Percentiles rank a stretch among this genome's conserved stretches.
These are phyloP conservation scores for Clausena lansium DNA, from an alignment of 345 rosid species.

Conservation along the genomic window DNA sequence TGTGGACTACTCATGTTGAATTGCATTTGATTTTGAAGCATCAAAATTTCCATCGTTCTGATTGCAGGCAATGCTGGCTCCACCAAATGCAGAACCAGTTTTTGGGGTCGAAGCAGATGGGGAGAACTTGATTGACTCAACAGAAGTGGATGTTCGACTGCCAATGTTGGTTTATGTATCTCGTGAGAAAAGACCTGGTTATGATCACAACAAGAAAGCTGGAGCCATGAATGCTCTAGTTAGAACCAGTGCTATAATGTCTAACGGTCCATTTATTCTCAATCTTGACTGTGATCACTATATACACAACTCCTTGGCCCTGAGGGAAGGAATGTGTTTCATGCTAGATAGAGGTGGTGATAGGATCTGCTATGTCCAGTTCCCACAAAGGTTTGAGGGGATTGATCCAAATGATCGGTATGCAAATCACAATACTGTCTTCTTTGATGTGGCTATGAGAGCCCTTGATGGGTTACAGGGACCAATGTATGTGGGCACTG, in stretches of 20 bases:
- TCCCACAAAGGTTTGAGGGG: slow-evolving; percentile 70
- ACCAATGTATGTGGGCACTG: slow-evolving; percentile 65
- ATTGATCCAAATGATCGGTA: slow-evolving; percentile 63
- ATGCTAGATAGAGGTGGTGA: slow-evolving; percentile 70
- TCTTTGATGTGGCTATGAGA: slow-evolving; percentile 69
- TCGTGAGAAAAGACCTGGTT: slow-evolving; percentile 59
- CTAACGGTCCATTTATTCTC: slow-evolving; percentile 64
- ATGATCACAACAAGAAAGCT: slow-evolving; percentile 73
- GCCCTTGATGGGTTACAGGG: slow-evolving; percentile 67
- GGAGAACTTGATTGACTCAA: slow-evolving; percentile 46
- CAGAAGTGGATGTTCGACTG: slow-evolving; percentile 56
- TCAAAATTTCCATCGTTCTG: not conserved
- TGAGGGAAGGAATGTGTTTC: slow-evolving; percentile 73
- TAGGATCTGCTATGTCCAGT: slow-evolving; percentile 56
- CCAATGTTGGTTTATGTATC: slow-evolving; percentile 67
- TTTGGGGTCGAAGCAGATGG: slow-evolving; percentile 57
- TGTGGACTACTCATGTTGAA: not conserved
- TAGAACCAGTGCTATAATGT: slow-evolving; percentile 65
- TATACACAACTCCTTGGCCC: slow-evolving; percentile 52
- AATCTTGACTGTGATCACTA: slow-evolving; percentile 73
- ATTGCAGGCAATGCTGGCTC: slow-evolving; percentile 76
- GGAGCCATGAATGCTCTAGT: slow-evolving; percentile 73
- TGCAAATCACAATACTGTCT: slow-evolving; percentile 61
- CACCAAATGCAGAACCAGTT: slow-evolving; percentile 67
- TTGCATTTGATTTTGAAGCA: slow-evolving; percentile 4